Percentiles rank a stretch among this genome's conserved stretches.
phyloP scores from a whole-genome alignment of 352 stramenopile species.

The Globisporangium paddicum region DNA sequence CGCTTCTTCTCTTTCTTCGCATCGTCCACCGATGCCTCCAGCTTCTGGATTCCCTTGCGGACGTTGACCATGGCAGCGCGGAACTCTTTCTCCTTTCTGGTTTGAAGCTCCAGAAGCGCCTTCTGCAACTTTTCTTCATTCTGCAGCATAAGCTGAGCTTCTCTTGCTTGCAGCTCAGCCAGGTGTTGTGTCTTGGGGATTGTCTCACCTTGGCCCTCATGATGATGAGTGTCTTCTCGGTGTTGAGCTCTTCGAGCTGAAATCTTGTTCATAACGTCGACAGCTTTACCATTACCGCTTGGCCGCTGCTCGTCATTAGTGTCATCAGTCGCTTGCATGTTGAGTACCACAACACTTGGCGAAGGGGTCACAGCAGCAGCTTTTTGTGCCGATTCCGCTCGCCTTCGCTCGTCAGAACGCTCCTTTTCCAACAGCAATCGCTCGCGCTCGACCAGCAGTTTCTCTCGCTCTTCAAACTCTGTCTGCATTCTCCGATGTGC shows the following conservation, averaged over 20 bases:
- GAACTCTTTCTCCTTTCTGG: slow-evolving; percentile 61
- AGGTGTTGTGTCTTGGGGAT: slow-evolving; percentile 48
- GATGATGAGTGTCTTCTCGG: slow-evolving; percentile 14
- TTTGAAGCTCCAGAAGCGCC: slow-evolving; percentile 53
- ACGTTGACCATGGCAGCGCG: slow-evolving; percentile 69
- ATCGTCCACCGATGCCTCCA: slow-evolving; percentile 45
- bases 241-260: slow-evolving; percentile 1
- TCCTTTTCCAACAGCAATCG: slow-evolving; percentile 38
- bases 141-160: slow-evolving; percentile 45
- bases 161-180: slow-evolving; percentile 46
- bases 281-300: slow-evolving; percentile 21
- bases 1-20: slow-evolving; percentile 43
- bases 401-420: slow-evolving; percentile 24
- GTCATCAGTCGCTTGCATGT: slow-evolving; percentile 39
- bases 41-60: slow-evolving; percentile 65
- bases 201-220: slow-evolving; percentile 14
- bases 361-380: slow-evolving; percentile 1
- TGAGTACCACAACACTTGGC: slow-evolving; percentile 61
- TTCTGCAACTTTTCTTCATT: slow-evolving; percentile 49
- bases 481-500: slow-evolving; percentile 32
- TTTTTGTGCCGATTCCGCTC: slow-evolving; percentile 10
- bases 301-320: slow-evolving; percentile 21
- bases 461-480: slow-evolving; percentile 57
- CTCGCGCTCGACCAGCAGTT: slow-evolving; percentile 44
- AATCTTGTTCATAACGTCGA: slow-evolving; percentile 15